A percentile compares a stretch with the other conserved stretches of the same genome.
phyloP scores from a whole-genome alignment of 2,329 filamentous ascomycete genomes.

The Sordariomycetes sp. region DNA sequence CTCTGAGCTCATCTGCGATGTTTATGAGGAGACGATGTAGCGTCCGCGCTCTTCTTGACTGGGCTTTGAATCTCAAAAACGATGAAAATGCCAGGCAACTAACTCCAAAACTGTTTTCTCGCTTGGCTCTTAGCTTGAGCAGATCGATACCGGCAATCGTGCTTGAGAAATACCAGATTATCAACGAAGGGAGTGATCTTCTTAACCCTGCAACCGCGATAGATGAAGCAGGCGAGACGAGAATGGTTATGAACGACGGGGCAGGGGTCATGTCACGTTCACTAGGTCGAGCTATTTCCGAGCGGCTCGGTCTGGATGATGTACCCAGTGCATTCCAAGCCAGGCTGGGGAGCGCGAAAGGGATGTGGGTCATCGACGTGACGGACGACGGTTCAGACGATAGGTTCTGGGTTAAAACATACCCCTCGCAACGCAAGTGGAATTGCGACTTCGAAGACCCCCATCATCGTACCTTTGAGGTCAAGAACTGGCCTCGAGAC shows the following conservation, averaged over 20 bases:
- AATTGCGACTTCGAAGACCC: slow-evolving; percentile 34
- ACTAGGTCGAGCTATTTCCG: slow-evolving; percentile 44
- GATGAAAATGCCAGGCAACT: slow-evolving; percentile 31
- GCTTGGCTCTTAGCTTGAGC: slow-evolving; percentile 46
- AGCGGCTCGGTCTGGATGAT: slow-evolving; percentile 38
- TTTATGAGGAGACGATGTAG: too few relatives aligned
- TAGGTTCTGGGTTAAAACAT: slow-evolving; percentile 56
- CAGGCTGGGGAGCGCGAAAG: slow-evolving; percentile 65
- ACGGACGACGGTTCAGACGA: slow-evolving; percentile 27
- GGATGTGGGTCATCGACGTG: slow-evolving; percentile 60
- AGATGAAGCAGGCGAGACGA: slow-evolving; percentile 6
- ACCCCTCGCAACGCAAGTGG: slow-evolving; percentile 63
- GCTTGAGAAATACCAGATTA: slow-evolving; percentile 37
- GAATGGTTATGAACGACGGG: slow-evolving; percentile 55
- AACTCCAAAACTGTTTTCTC: slow-evolving; percentile 47
- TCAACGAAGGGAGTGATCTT: slow-evolving; percentile 24
- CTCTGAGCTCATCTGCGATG: too few relatives aligned
- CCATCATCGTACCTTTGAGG: slow-evolving; percentile 55
- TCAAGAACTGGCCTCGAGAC: slow-evolving; percentile 32
- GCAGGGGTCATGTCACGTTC: slow-evolving; percentile 55
- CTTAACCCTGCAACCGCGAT: neutral
- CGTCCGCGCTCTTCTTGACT: too few relatives aligned
- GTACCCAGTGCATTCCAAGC: slow-evolving; percentile 59
- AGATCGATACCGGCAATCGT: slow-evolving; percentile 36
- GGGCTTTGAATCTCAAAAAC: too few relatives aligned